phyloP scores from a whole-genome alignment of 768 basidiomycete genomes.

The Lyophyllum atratum region DNA sequence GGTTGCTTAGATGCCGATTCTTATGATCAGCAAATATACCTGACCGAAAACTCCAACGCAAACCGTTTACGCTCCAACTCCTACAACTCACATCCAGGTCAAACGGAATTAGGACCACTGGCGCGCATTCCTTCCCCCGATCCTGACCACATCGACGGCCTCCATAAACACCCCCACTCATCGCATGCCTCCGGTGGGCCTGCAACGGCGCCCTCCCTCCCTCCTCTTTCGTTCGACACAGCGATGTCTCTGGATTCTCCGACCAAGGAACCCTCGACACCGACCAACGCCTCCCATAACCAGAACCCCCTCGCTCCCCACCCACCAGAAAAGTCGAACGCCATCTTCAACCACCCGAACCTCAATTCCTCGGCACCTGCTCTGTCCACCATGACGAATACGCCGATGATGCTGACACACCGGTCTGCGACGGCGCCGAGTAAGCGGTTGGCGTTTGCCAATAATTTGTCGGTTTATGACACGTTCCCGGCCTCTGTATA shows the following conservation, averaged over 20 bases:
- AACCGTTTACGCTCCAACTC: conserved; percentile 80
- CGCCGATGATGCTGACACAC: conserved; percentile 60
- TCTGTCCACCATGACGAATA: conserved; percentile 56
- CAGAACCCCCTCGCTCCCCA: conserved; percentile 34
- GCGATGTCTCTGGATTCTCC: conserved; percentile 35
- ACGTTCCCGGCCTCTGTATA: conserved; percentile 93
- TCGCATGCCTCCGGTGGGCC: conserved; percentile 38
- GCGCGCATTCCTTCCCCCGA: conserved; percentile 83
- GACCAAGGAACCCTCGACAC: conserved; percentile 42
- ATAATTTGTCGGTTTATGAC: conserved; percentile 91
- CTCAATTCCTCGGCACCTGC: conserved; percentile 90
- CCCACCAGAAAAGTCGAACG: conserved; percentile 44
- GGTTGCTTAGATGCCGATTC: conserved; percentile 56
- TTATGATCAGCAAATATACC: conserved; percentile 66
- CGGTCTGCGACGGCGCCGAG: conserved; percentile 69
- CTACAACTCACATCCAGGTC: conserved; percentile 59
- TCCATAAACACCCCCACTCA: conserved; percentile 69
- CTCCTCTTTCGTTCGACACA: conserved; percentile 61
- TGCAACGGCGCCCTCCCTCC: conserved; percentile 30
- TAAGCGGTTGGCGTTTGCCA: conserved; percentile 86
- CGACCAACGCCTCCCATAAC: conserved; percentile 24
- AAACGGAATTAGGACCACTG: conserved; percentile 67
- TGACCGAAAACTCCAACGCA: conserved; percentile 47
- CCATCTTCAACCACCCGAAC: conserved; percentile 79
- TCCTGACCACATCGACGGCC: conserved; percentile 85